phyloP scores from a whole-genome alignment of 176 grass and related monocot species.

The Carex littledalei region DNA sequence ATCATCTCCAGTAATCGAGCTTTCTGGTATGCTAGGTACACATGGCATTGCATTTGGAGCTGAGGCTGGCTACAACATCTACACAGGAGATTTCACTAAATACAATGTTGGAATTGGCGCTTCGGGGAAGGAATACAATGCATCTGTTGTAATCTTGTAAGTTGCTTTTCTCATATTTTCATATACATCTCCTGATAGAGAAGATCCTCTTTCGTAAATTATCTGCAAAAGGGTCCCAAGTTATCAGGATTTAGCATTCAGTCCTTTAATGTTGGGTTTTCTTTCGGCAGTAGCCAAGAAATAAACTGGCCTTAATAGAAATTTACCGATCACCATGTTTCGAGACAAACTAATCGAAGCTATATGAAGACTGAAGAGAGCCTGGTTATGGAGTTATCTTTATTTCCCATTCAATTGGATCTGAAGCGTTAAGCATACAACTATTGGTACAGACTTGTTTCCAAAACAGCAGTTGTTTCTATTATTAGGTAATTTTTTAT shows the following conservation, averaged over 20 bases:
- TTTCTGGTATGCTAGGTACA: slow-evolving; percentile 53
- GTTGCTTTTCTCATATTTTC: slow-evolving; percentile 7
- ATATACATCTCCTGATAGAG: neutral
- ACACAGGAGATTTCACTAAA: slow-evolving; percentile 64
- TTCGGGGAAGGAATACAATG: slow-evolving; percentile 60
- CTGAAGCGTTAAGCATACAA: neutral
- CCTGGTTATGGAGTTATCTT: neutral
- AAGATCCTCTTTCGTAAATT: neutral
- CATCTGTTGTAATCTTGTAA: slow-evolving; percentile 63
- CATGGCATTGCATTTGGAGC: slow-evolving; percentile 55
- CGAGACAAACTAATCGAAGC: neutral
- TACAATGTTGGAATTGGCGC: slow-evolving; percentile 60
- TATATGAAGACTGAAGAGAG: neutral
- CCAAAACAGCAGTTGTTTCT: neutral
- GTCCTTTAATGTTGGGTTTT: neutral
- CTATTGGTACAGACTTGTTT: neutral
- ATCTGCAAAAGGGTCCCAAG: neutral
- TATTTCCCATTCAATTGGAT: neutral
- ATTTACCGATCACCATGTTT: neutral
- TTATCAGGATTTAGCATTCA: neutral
- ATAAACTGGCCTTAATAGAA: neutral
- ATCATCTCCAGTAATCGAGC: slow-evolving; percentile 66
- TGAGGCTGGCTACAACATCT: slow-evolving; percentile 74
- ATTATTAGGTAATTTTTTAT: neutral
- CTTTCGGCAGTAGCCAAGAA: neutral